Evolutionary conservation across 106 monocot genomes (phyloP).

Genomic region (Vanilla planifolia): DNA sequence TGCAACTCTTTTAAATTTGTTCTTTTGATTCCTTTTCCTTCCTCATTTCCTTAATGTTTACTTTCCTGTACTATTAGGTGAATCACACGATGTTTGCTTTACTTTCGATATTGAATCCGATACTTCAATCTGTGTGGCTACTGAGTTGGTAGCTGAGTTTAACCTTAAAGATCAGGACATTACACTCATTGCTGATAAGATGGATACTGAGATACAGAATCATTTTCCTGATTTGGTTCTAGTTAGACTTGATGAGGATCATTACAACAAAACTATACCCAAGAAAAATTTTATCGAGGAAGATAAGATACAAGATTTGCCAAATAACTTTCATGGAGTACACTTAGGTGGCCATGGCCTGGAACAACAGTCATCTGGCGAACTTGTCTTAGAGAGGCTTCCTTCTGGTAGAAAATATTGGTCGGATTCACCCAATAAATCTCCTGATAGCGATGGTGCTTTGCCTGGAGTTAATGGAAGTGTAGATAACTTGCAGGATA

Average conservation of each 20-base stretch:
- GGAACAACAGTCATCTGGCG: conserved; percentile 1
- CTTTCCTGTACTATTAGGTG: conserved; percentile 26
- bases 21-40: background rate
- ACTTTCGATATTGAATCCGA: conserved; percentile 69
- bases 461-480: conserved; percentile 9
- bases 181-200: conserved; percentile 63
- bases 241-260: conserved; percentile 11
- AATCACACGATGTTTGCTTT: conserved; percentile 54
- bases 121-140: conserved; percentile 59
- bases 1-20: background rate
- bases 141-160: conserved; percentile 62
- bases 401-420: conserved; percentile 64
- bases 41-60: background rate
- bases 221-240: conserved; percentile 52
- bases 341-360: too few species aligned
- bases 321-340: conserved; percentile 17
- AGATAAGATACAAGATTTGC: conserved; percentile 29
- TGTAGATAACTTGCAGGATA: background rate
- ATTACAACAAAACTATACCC: conserved; percentile 2
- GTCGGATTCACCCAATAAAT: conserved; percentile 51
- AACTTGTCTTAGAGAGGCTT: conserved; percentile 44
- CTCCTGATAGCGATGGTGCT: background rate
- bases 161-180: conserved; percentile 64
- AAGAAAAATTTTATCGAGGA: conserved; percentile 17
- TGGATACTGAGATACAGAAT: conserved; percentile 58